Percentiles rank a stretch among this genome's conserved stretches.
phyloP scores from a whole-genome alignment of 164 flowering plant species.

The Annona cherimola region DNA sequence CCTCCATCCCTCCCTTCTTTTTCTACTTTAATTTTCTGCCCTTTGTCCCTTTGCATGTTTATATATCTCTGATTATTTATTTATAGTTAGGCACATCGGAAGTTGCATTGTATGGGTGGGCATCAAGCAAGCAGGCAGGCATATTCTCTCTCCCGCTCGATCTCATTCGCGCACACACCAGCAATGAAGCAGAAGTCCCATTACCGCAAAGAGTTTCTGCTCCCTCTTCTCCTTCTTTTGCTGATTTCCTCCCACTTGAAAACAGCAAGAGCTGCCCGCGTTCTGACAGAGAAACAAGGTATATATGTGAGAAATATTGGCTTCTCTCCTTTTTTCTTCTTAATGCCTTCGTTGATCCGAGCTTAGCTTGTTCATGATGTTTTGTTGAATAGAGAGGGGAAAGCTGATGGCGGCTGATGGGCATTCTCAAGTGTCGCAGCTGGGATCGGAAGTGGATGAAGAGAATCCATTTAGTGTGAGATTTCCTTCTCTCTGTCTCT shows the following conservation, averaged over 20 bases:
- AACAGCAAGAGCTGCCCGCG: slow-evolving; percentile 16
- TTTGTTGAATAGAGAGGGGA: slow-evolving; percentile 18
- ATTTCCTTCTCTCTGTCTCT: background rate
- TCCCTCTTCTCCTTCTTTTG: slow-evolving; percentile 17
- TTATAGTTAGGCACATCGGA: too few species aligned
- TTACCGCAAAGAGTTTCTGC: background rate
- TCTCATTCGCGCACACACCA: slow-evolving; percentile 12
- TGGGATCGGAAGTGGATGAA: slow-evolving; percentile 4
- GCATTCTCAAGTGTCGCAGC: slow-evolving; percentile 10
- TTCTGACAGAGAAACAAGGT: slow-evolving; percentile 18
- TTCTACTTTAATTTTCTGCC: too few species aligned
- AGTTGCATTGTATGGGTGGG: too few species aligned
- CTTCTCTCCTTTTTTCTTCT: background rate
- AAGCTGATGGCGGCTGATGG: slow-evolving; percentile 8
- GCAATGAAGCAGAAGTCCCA: slow-evolving; percentile 29
- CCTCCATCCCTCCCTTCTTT: too few species aligned
- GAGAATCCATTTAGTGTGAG: slow-evolving; percentile 22
- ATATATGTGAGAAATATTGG: background rate
- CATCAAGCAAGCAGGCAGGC: slow-evolving; percentile 8
- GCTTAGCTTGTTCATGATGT: background rate
- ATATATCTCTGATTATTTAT: slow-evolving; percentile 12
- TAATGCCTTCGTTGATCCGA: background rate
- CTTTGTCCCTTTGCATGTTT: slow-evolving; percentile 25
- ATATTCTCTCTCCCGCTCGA: slow-evolving; percentile 10
- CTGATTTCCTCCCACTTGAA: slow-evolving; percentile 10